Evolutionary conservation across 1,139 yeast species (phyloP).

Genomic region (Wickerhamomyces sp.): DNA sequence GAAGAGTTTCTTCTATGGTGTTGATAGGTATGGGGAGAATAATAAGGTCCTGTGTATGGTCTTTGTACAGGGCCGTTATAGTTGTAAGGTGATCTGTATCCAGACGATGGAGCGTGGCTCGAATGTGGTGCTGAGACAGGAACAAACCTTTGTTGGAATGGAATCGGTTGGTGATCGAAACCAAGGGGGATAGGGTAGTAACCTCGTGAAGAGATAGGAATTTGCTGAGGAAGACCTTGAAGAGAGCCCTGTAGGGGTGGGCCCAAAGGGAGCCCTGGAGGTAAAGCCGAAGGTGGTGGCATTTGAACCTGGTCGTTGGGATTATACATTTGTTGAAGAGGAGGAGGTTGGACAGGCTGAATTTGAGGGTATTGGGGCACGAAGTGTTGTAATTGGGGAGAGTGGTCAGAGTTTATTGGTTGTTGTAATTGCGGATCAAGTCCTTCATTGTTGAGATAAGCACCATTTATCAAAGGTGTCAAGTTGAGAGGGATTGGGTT

Average conservation of each 20-base stretch:
- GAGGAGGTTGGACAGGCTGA: neutral
- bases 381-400: neutral
- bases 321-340: too few species aligned
- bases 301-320: too few species aligned
- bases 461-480: neutral
- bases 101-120: too few species aligned
- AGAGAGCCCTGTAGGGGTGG: too few species aligned
- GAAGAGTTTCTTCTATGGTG: constrained; percentile 1
- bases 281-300: neutral
- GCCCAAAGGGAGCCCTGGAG: neutral
- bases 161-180: too few species aligned
- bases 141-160: too few species aligned
- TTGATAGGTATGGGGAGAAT: neutral
- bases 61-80: neutral
- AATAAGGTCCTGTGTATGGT: neutral
- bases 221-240: too few species aligned
- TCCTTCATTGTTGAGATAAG: neutral
- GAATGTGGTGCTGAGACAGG: too few species aligned
- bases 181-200: too few species aligned
- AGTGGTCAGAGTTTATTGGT: neutral
- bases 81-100: neutral
- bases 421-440: neutral
- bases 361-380: neutral
- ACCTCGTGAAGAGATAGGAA: too few species aligned
- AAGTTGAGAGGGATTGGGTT: neutral